Percentiles rank a stretch among this genome's conserved stretches.
Evolutionary conservation across 2,329 filamentous ascomycete genomes (phyloP).

Genomic region (Lizonia empirigonia): DNA sequence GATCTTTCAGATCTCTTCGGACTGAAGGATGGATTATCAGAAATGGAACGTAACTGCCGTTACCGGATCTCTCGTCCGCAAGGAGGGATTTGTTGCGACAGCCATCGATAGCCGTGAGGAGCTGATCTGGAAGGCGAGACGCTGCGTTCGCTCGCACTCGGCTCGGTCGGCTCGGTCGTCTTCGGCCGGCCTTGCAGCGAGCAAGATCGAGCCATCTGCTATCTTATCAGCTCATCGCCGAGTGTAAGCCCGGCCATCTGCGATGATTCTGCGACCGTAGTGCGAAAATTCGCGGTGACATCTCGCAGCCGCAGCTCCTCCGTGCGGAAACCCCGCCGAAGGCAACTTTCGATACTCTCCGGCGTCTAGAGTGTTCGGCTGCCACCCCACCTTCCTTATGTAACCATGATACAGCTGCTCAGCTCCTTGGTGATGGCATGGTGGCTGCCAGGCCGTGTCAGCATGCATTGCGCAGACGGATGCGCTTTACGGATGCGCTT

Average conservation of each 20-base stretch:
- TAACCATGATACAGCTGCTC: conserved; percentile 4
- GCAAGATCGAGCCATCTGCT: conserved; percentile 20
- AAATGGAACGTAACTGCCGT: conserved; percentile 11
- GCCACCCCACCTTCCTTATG: conserved; percentile 14
- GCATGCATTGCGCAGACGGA: conserved; percentile 9
- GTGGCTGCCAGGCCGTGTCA: conserved; percentile 12
- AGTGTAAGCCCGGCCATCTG: conserved; percentile 1
- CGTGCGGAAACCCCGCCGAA: conserved; percentile 8
- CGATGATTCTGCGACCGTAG: conserved; percentile 15
- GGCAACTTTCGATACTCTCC: neutral
- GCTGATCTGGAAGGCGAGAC: conserved; percentile 18
- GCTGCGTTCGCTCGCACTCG: conserved; percentile 14
- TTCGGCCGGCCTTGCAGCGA: conserved; percentile 15
- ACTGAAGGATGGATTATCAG: conserved; percentile 15
- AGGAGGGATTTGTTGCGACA: conserved; percentile 27
- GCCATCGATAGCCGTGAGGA: neutral
- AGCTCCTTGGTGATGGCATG: conserved; percentile 7
- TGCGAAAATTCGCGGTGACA: conserved; percentile 15
- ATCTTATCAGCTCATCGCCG: conserved; percentile 13
- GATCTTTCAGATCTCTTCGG: conserved; percentile 13
- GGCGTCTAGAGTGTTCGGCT: conserved; percentile 16
- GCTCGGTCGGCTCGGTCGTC: conserved; percentile 14
- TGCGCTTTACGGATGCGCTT: neutral
- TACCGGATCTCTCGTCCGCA: conserved; percentile 22
- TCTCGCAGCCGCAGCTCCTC: conserved; percentile 16